Percentiles rank a stretch among this genome's conserved stretches.
phyloP scores from a whole-genome alignment of 768 basidiomycete species.

The Boletus pseudo-olivaceus region DNA sequence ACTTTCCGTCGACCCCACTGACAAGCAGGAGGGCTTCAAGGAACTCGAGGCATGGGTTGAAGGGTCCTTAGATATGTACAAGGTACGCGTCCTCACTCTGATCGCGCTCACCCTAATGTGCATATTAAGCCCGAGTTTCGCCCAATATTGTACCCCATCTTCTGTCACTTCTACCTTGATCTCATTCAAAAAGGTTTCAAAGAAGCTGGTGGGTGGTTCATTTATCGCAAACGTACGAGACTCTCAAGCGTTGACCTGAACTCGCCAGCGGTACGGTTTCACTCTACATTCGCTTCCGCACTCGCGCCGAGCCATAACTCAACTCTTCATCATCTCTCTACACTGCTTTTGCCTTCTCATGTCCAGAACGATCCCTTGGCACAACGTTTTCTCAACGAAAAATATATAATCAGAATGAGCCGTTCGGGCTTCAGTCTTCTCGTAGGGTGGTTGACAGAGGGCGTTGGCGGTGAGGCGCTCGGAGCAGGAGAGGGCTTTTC shows the following conservation, averaged over 20 bases:
- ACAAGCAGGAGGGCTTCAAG: conserved; percentile 81
- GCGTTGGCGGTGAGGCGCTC: conserved; percentile 78
- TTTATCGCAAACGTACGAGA: neutral
- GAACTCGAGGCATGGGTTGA: conserved; percentile 89
- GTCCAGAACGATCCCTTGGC: conserved; percentile 80
- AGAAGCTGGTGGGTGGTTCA: conserved; percentile 67
- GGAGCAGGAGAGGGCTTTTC: conserved; percentile 78
- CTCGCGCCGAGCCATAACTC: conserved; percentile 62
- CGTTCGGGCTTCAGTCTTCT: conserved; percentile 89
- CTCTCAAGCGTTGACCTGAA: conserved; percentile 10
- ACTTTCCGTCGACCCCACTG: conserved; percentile 74
- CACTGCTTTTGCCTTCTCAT: conserved; percentile 78
- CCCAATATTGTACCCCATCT: conserved; percentile 92
- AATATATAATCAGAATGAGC: conserved; percentile 87
- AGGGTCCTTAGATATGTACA: conserved; percentile 88
- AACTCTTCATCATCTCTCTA: conserved; percentile 74
- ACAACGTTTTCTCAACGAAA: conserved; percentile 82
- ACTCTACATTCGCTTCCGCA: conserved; percentile 62
- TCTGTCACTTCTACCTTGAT: conserved; percentile 96
- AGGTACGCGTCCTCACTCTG: conserved; percentile 44
- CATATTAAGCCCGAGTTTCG: conserved; percentile 79
- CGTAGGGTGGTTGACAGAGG: conserved; percentile 95
- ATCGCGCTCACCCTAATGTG: conserved; percentile 8
- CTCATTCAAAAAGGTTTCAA: conserved; percentile 87
- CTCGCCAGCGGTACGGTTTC: conserved; percentile 68